A percentile compares a stretch with the other conserved stretches of the same genome.
Conservation (phyloP, 2,329 filamentous ascomycete genomes). For the Colletotrichum magnum region DNA sequence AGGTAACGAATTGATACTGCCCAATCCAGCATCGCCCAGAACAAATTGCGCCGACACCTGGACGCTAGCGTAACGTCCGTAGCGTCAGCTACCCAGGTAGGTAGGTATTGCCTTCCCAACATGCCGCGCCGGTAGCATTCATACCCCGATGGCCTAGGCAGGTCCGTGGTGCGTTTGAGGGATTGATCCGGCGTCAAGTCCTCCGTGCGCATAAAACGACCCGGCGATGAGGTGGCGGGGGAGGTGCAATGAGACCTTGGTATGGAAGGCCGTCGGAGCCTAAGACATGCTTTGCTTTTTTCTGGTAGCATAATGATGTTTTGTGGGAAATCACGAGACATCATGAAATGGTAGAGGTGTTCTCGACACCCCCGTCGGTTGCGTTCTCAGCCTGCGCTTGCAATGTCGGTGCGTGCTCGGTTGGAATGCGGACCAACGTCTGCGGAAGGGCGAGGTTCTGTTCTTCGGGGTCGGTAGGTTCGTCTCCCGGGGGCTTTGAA, state of each 20-base stretch:
- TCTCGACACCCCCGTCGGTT: conserved; percentile 58
- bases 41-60: too few species aligned
- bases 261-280: neutral
- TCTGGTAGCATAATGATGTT: neutral
- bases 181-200: too few species aligned
- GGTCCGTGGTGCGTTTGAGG: too few species aligned
- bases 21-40: conserved; percentile 19
- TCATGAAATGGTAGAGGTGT: conserved; percentile 27
- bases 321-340: neutral
- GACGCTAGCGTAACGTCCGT: too few species aligned
- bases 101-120: too few species aligned
- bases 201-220: neutral
- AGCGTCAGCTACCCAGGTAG: too few species aligned
- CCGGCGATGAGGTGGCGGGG: neutral
- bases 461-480: conserved; percentile 49
- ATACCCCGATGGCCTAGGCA: neutral
- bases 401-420: conserved; percentile 78
- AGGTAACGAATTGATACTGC: neutral
- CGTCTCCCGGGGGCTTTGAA: conserved; percentile 67
- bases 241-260: neutral
- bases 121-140: neutral
- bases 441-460: conserved; percentile 73
- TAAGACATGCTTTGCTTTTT: conserved; percentile 23
- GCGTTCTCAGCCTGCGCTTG: conserved; percentile 72
- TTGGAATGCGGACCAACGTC: conserved; percentile 87